phyloP scores from a whole-genome alignment of 1,284 basidiomycete genomes.

The Malassezia sympodialis region DNA sequence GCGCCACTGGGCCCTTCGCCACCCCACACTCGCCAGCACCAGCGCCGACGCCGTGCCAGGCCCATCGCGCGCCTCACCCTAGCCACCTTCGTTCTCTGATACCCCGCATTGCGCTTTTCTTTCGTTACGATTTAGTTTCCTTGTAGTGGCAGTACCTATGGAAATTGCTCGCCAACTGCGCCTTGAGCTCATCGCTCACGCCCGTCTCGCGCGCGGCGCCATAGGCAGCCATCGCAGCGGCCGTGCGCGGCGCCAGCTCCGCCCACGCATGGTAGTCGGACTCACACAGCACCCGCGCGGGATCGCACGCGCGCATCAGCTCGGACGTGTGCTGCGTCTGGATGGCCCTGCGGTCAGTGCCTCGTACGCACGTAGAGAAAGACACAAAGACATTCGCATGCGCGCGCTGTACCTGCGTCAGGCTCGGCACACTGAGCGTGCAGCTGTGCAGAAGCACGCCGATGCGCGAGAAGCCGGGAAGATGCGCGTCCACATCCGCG shows the following conservation, averaged over 20 bases:
- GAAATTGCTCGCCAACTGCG: slow-evolving; percentile 1
- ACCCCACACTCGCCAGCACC: slow-evolving; percentile 17
- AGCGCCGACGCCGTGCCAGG: slow-evolving; percentile 1
- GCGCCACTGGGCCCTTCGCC: slow-evolving; percentile 51
- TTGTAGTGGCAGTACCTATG: neutral
- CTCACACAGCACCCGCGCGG: slow-evolving; percentile 27
- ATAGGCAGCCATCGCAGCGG: neutral
- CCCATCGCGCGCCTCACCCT: neutral
- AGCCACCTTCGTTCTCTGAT: neutral
- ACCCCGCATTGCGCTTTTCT: neutral
- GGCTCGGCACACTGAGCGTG: slow-evolving; percentile 33
- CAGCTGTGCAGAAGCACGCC: slow-evolving; percentile 36
- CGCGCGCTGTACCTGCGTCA: slow-evolving; percentile 24
- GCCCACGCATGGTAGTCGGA: slow-evolving; percentile 32
- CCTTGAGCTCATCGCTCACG: neutral
- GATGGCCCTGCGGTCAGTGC: slow-evolving; percentile 21
- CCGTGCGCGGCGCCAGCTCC: slow-evolving; percentile 18
- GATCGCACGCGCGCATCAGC: slow-evolving; percentile 24
- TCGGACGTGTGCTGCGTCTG: slow-evolving; percentile 26
- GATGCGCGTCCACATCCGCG: neutral
- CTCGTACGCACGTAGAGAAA: slow-evolving; percentile 24
- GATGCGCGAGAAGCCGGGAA: neutral
- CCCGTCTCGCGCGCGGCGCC: neutral
- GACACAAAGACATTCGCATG: slow-evolving; percentile 37
- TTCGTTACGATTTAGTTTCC: neutral